These are phyloP conservation scores for Echinosophora koreensis DNA, from an alignment of 306 rosid species.

Conservation along the genomic window DNA sequence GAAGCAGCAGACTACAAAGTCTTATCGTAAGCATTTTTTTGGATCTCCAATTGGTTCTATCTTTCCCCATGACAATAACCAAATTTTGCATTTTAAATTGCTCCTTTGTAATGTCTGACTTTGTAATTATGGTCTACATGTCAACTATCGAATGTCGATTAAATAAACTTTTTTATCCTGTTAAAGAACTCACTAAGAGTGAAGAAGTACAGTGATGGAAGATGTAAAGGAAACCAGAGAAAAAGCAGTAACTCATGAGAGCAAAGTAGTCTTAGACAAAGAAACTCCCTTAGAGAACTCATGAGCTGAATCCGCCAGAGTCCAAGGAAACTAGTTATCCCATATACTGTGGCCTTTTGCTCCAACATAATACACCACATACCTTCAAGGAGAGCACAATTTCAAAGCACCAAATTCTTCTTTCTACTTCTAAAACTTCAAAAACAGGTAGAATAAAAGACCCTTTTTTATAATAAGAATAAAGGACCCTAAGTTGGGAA, in stretches of 20 bases:
- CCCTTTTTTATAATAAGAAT: neutral
- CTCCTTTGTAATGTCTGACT: conserved; percentile 16
- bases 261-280: neutral
- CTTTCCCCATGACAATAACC: conserved; percentile 1
- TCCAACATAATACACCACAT: neutral
- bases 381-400: neutral
- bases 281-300: neutral
- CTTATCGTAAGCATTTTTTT: conserved; percentile 70
- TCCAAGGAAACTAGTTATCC: neutral
- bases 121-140: conserved; percentile 5
- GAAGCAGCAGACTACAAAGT: conserved; percentile 62
- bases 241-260: neutral
- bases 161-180: neutral
- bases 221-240: neutral
- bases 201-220: neutral
- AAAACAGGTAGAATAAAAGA: neutral
- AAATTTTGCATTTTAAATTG: conserved; percentile 3
- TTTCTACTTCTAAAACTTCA: neutral
- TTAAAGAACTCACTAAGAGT: conserved; percentile 9
- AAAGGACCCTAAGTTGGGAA: neutral
- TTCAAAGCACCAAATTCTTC: neutral
- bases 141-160: neutral
- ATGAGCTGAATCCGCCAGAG: neutral
- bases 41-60: conserved; percentile 28
- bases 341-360: neutral